Conservation (phyloP, 208 protist species). For the Trypanosoma vivax region DNA sequence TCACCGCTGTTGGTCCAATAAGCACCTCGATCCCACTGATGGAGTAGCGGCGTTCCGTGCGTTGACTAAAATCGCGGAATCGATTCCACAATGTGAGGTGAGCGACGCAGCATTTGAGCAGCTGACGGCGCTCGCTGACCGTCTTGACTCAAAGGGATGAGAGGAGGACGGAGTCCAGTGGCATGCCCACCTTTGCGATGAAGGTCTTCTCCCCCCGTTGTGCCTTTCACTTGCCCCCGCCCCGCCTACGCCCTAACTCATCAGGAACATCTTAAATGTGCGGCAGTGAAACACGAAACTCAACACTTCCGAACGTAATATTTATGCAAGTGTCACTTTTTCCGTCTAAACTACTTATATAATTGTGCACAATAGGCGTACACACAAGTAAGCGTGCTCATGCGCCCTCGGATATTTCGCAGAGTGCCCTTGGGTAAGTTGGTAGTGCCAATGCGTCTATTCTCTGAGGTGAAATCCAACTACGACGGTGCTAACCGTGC, state of each 20-base stretch:
- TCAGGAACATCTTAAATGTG: no score
- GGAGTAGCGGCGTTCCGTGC: conserved; percentile 9
- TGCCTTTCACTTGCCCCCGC: no score
- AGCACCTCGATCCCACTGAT: conserved; percentile 1
- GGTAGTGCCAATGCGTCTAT: conserved; percentile 1
- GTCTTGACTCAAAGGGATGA: not conserved
- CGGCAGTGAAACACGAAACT: no score
- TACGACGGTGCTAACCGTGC: conserved; percentile 29
- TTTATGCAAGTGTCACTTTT: no score
- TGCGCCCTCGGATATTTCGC: conserved; percentile 14
- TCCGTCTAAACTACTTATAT: not conserved
- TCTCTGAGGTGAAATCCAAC: conserved; percentile 41
- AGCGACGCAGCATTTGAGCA: conserved; percentile 9
- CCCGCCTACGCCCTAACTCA: no score
- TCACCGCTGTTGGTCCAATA: conserved; percentile 13
- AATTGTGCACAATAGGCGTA: not conserved
- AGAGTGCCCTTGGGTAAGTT: not conserved
- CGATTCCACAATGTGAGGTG: conserved; percentile 4
- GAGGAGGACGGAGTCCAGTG: no score
- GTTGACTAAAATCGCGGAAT: conserved; percentile 6
- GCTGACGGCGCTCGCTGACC: conserved; percentile 4
- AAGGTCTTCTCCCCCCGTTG: no score
- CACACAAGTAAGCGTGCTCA: not conserved
- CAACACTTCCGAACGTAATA: no score
- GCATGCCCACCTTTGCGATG: no score